Base-by-base conservation (phyloP, 257 asterid genomes). In the Ballota nigra region DNA sequence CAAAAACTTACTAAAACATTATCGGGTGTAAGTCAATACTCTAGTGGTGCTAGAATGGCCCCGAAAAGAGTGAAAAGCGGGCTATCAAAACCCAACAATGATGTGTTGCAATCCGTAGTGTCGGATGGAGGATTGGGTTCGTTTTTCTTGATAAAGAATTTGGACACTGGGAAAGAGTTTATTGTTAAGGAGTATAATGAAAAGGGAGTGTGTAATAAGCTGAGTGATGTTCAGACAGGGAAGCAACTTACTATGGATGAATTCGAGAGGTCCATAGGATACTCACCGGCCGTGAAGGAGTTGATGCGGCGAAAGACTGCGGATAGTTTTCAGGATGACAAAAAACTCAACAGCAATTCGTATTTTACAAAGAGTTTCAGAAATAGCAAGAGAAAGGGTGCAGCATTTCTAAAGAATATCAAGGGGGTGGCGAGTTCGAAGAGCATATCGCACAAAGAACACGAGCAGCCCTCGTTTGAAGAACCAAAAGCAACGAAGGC, bases 91-190 rank as follows among this genome's bases (percentile, higher is more conserved):
- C 84, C 70, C 3, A 78, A 59, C 43, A 80, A 49, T 10, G 82
- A 79, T 11, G 47, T 36, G 57, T 23, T 69, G 2, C 73, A 63
- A 36, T 61, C 81, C 8, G 67, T 71, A 9, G 74, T 70, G 41
- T 24, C 79, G 4, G 80, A 85, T 5, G 82, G 78, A 0, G 78
- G 79, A 9, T 23, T 85, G 4, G 86, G 83, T 59, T 81, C 98
- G 0, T 80, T 88, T 57, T 92, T 92, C 85, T 76, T 95, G 85
- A 94, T 94, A 59, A 94, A 89, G 85, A 91, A 89, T 77, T 74
- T 94, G 86, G 98, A 94, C 83, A 88, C 92, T 0, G 97, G 96
- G 5, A 91, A 89, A 70, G 97, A 91, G 84, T 94, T 89, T 28
- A 70, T 83, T 16, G 98, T 95, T 2, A 95, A 89, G 60, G 96